Evolutionary conservation across 441 rosid species (phyloP), one percentile per base, ranked within the genome.

Genomic region (Pelargonium fulgidum): DNA sequence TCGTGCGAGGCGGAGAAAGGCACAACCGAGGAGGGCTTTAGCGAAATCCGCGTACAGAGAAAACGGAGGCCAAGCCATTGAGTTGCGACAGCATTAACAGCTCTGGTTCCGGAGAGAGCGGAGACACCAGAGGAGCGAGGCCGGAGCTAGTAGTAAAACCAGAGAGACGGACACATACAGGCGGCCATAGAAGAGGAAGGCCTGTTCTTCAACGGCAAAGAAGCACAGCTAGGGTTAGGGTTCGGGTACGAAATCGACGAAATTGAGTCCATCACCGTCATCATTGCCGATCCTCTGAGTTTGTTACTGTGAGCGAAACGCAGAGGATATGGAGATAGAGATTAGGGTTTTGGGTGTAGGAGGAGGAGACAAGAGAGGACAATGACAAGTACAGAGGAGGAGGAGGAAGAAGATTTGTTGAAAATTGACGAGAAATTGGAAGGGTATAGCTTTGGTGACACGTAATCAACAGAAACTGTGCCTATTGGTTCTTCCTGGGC

Each of bases 1-100:
- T 90, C 91, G 61, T 81, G 92, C 19, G 97, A 82, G 10, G 90
- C 89, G 59, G 96, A 84, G 69, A 73, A 85, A 67, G 80, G 79
- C 22, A 83, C 76, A 61, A 73, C 5, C 6, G 22, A 58, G 4
- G 85, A 70, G 44, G 71, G 77, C 45, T 29, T 67, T 69, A 68
- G 70, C 63, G 81, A 78, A 65, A 16, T 42, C 67, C 69, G 65
- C 24, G 71, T 75, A 68, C 76, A 72, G 64, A 56, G 73, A 76
- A 76, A 82, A 22, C 79, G 77, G 62, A 77, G 61, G 65, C 76
- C 83, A 0, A 80, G 73, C 5, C 78, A 84, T 36, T 70, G 76
- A 12, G 76, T 77, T 3, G 81, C 48, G 20, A 12, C 63, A 6
- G 33, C 29, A 26, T 24, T 10, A 12, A 41, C 48, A 62, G 68